These are phyloP conservation scores for Quambalaria eucalypti DNA, from an alignment of 1,284 basidiomycete species.

Conservation along the genomic window DNA sequence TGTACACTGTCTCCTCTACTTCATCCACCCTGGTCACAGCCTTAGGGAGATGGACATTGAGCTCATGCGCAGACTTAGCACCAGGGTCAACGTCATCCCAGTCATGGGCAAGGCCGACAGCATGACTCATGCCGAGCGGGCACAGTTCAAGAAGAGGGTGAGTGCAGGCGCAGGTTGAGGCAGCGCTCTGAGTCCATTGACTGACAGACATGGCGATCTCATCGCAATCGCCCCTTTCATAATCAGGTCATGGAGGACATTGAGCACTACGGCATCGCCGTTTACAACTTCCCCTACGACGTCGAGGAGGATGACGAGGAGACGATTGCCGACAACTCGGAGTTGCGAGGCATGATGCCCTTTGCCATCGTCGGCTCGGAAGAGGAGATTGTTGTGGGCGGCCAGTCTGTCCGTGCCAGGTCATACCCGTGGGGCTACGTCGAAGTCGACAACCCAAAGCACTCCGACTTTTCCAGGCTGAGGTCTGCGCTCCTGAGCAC, in stretches of 20 bases:
- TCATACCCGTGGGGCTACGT: slow-evolving; percentile 96
- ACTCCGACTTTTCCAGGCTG: slow-evolving; percentile 91
- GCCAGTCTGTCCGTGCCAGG: slow-evolving; percentile 79
- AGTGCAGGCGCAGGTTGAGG: slow-evolving; percentile 44
- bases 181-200: no score
- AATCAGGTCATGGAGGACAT: slow-evolving; percentile 95
- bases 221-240: no score
- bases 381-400: slow-evolving; percentile 87
- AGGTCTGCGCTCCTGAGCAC: slow-evolving; percentile 89
- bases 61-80: slow-evolving; percentile 43
- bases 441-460: slow-evolving; percentile 96
- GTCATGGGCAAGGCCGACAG: slow-evolving; percentile 97
- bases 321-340: slow-evolving; percentile 83
- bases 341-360: slow-evolving; percentile 53
- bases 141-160: slow-evolving; percentile 91
- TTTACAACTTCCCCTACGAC: slow-evolving; percentile 99
- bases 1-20: slow-evolving; percentile 86
- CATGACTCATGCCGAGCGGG: slow-evolving; percentile 57
- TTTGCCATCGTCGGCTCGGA: slow-evolving; percentile 97
- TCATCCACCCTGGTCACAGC: slow-evolving; percentile 85
- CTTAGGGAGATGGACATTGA: slow-evolving; percentile 97
- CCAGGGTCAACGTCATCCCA: slow-evolving; percentile 87
- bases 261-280: slow-evolving; percentile 93
- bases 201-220: no score
- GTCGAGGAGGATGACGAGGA: slow-evolving; percentile 97